Percentiles rank a stretch among this genome's conserved stretches.
phyloP scores from a whole-genome alignment of 495 filamentous ascomycete genomes.

The Xylaria castorea region DNA sequence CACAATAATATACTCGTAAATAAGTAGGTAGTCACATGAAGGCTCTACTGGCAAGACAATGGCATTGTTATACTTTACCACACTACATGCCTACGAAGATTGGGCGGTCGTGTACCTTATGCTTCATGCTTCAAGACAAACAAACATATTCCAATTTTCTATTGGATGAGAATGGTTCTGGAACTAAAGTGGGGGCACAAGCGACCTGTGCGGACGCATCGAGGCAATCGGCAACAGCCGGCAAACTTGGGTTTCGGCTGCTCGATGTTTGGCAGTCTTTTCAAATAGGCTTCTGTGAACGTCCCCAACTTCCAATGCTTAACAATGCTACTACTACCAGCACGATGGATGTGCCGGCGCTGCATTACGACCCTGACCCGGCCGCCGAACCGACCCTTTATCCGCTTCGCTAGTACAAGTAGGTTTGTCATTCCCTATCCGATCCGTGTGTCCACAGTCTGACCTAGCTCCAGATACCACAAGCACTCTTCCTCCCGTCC shows the following conservation, averaged over 20 bases:
- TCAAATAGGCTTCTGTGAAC: background rate
- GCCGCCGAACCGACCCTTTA: conserved; percentile 40
- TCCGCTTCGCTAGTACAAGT: conserved; percentile 57
- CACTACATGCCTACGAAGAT: no score
- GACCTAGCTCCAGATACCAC: conserved; percentile 28
- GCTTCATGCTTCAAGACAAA: no score
- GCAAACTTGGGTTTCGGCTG: conserved; percentile 18
- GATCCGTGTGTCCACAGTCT: background rate
- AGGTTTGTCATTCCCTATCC: conserved; percentile 25
- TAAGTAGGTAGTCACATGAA: background rate
- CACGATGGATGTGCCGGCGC: conserved; percentile 62
- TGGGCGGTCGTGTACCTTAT: no score
- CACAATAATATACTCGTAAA: background rate
- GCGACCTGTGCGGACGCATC: background rate
- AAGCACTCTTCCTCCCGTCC: conserved; percentile 40
- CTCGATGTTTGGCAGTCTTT: background rate
- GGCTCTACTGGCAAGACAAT: background rate
- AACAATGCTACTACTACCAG: conserved; percentile 61
- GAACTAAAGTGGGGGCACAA: background rate
- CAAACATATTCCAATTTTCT: no score
- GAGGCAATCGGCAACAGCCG: conserved; percentile 18
- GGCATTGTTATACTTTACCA: background rate
- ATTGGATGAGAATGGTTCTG: no score
- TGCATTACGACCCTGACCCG: conserved; percentile 53
- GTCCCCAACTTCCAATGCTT: background rate